A percentile compares a stretch with the other conserved stretches of the same genome.
Evolutionary conservation across 2,329 filamentous ascomycete genomes (phyloP).

Genomic region (Passalora sequoiae): DNA sequence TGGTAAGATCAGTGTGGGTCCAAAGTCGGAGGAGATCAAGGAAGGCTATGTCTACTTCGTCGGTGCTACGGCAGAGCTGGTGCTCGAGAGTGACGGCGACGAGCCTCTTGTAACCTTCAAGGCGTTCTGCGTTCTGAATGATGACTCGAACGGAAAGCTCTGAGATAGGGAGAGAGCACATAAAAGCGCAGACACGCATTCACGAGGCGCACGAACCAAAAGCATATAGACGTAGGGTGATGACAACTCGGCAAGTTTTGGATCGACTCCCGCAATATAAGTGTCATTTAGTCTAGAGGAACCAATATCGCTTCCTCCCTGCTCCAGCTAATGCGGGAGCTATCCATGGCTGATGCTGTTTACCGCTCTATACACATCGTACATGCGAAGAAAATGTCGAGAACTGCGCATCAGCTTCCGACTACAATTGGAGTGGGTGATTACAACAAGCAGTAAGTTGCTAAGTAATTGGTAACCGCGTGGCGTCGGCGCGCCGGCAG

Average conservation of each 20-base stretch:
- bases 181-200: not conserved
- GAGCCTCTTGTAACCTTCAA: slow-evolving; percentile 83
- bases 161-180: slow-evolving; percentile 2
- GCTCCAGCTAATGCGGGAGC: too few relatives aligned
- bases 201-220: too few relatives aligned
- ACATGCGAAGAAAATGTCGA: too few relatives aligned
- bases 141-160: slow-evolving; percentile 16
- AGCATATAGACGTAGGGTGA: too few relatives aligned
- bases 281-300: too few relatives aligned
- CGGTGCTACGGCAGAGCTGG: slow-evolving; percentile 77
- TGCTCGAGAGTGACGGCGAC: slow-evolving; percentile 63
- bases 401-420: too few relatives aligned
- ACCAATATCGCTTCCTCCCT: too few relatives aligned
- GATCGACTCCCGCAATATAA: too few relatives aligned
- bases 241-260: too few relatives aligned
- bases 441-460: slow-evolving; percentile 5
- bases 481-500: too few relatives aligned
- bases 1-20: slow-evolving; percentile 79
- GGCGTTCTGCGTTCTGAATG: slow-evolving; percentile 40
- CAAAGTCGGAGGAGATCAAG: slow-evolving; percentile 64
- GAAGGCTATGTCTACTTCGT: slow-evolving; percentile 57
- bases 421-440: slow-evolving; percentile 1
- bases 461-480: slow-evolving; percentile 4
- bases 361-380: too few relatives aligned
- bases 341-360: too few relatives aligned